Conservation (phyloP, 225 moss, liverwort and hornwort species). For the Straminergon stramineum region DNA sequence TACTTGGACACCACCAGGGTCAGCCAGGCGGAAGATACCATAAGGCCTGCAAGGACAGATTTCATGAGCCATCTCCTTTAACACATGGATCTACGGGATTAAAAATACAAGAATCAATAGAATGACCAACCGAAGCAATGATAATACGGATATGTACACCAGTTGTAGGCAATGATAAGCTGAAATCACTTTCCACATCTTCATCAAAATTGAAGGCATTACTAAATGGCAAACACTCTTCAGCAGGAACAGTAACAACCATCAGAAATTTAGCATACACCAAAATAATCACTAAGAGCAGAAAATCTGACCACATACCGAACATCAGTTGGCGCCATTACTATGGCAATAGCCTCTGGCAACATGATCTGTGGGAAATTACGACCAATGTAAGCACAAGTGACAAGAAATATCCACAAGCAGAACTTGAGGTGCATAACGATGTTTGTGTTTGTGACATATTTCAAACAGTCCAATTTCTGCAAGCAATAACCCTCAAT, state of each 20-base stretch:
- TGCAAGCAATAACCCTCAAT: neutral
- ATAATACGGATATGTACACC: neutral
- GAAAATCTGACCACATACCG: constrained; percentile 18
- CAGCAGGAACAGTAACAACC: neutral
- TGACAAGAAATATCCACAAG: neutral
- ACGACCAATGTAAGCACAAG: neutral
- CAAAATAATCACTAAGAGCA: neutral
- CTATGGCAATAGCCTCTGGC: constrained; percentile 95
- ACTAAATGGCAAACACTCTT: neutral
- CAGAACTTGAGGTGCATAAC: neutral
- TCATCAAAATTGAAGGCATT: neutral
- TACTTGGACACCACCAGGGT: constrained; percentile 81
- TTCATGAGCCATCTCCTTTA: neutral
- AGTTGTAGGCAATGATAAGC: neutral
- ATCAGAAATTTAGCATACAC: neutral
- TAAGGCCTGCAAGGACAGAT: constrained; percentile 46
- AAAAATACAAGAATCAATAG: neutral
- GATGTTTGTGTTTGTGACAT: neutral
- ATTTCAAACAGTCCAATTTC: neutral
- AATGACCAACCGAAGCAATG: neutral
- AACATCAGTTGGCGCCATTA: constrained; percentile 93
- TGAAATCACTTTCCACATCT: neutral
- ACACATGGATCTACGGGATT: neutral
- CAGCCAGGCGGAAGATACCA: constrained; percentile 89
- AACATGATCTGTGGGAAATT: constrained; percentile 70